A percentile compares a stretch with the other conserved stretches of the same genome.
Evolutionary conservation across 371 early-diverging fungal species (phyloP).

Genomic region (Basidiobolus meristosporus): DNA sequence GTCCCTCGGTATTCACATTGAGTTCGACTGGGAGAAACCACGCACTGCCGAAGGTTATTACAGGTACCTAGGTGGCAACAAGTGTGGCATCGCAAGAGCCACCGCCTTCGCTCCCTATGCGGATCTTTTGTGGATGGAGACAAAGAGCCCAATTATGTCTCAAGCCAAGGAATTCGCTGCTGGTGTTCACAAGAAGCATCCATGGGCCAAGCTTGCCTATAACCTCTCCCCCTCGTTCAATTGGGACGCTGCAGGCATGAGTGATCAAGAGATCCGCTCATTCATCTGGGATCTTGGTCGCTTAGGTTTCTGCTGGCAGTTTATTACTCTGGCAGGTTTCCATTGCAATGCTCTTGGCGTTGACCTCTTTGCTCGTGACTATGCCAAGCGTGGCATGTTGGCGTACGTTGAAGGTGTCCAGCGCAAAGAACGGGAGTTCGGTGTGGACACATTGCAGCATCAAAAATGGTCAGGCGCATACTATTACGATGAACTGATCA

Average conservation of each 20-base stretch:
- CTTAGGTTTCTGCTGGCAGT: constrained; percentile 96
- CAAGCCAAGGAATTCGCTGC: constrained; percentile 86
- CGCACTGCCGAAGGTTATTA: constrained; percentile 92
- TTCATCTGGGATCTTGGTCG: constrained; percentile 67
- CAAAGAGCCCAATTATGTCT: constrained; percentile 74
- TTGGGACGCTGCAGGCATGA: constrained; percentile 93
- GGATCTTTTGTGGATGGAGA: constrained; percentile 97
- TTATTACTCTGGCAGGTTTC: constrained; percentile 95
- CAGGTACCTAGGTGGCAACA: constrained; percentile 88
- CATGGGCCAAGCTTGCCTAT: no score
- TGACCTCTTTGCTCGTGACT: constrained; percentile 83
- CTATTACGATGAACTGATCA: constrained; percentile 84
- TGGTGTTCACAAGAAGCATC: constrained; percentile 47
- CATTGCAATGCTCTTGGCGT: constrained; percentile 65
- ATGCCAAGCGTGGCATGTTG: constrained; percentile 78
- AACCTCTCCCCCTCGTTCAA: constrained; percentile 96
- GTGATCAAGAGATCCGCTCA: constrained; percentile 66
- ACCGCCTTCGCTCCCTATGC: constrained; percentile 81
- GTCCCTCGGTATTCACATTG: constrained; percentile 59
- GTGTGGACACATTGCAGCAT: constrained; percentile 88
- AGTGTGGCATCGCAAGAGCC: constrained; percentile 75
- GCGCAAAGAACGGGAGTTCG: constrained; percentile 76
- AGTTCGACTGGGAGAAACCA: constrained; percentile 84
- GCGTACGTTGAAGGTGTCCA: constrained; percentile 91
- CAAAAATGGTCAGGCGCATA: constrained; percentile 98